Evolutionary conservation across 495 filamentous ascomycete genomes (phyloP).

Genomic region (Tuber umbilicatum): DNA sequence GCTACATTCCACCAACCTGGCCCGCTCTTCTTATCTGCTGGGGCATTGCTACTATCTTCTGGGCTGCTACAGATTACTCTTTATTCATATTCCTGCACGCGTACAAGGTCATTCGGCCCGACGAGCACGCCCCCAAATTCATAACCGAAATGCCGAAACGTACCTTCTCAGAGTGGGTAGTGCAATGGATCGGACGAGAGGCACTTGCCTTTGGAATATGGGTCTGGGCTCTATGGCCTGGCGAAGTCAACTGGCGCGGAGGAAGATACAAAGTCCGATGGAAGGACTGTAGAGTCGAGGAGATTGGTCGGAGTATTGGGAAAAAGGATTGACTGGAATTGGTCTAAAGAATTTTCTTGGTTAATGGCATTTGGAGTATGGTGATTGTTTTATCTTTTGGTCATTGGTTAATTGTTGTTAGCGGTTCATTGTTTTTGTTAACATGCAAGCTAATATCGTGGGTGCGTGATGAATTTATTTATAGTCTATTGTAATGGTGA

Average conservation of each 20-base stretch:
- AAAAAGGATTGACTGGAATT: slow-evolving; percentile 22
- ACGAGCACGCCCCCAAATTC: slow-evolving; percentile 67
- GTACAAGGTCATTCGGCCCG: slow-evolving; percentile 60
- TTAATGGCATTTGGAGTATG: neutral
- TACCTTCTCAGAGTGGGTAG: slow-evolving; percentile 62
- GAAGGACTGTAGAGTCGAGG: slow-evolving; percentile 51
- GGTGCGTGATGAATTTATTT: neutral
- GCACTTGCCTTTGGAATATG: slow-evolving; percentile 77
- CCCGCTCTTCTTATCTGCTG: slow-evolving; percentile 58
- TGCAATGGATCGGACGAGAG: slow-evolving; percentile 82
- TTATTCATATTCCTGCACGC: slow-evolving; percentile 69
- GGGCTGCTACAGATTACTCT: slow-evolving; percentile 68
- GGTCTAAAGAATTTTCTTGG: neutral
- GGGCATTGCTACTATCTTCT: slow-evolving; percentile 57
- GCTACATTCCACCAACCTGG: slow-evolving; percentile 58
- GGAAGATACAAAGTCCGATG: slow-evolving; percentile 71
- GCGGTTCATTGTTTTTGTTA: neutral
- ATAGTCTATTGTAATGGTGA: neutral
- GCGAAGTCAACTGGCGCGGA: slow-evolving; percentile 80
- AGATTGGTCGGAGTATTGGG: slow-evolving; percentile 26
- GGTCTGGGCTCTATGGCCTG: slow-evolving; percentile 73
- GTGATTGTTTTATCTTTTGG: neutral
- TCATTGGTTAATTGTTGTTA: neutral
- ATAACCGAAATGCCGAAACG: slow-evolving; percentile 50
- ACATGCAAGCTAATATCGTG: neutral